Evolutionary conservation across 2,329 filamentous ascomycete species (phyloP), one percentile per base, ranked within the genome.

Genomic region (Curvularia sp.): DNA sequence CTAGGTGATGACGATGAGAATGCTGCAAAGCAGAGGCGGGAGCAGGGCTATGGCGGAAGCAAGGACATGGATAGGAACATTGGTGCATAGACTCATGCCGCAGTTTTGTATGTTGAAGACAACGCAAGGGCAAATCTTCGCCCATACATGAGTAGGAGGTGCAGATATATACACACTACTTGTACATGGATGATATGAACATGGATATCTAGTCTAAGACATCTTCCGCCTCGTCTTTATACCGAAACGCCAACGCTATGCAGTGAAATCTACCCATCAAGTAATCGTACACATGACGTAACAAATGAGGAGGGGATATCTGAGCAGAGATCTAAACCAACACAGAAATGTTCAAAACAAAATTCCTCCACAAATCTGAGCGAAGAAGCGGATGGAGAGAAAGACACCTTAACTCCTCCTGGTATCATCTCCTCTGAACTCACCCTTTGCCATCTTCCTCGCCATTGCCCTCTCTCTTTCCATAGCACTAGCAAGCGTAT

Each of bases 11-110:
- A 74, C 58, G 74, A 78, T 59, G 65, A 55, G 18, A 73, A 75
- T 46, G 60, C 74, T 51, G 78, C 70, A 59, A 76, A 79, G 66
- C 75, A 75, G 70, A 80, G 84, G 71, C 78, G 78, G 68, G 77
- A 78, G 70, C 82, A 85, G 72, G 83, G 83, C 31, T 86, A 86
- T 77, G 84, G 83, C 18, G 79, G 77, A 31, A 60, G 57, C 22
- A 70, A 65, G 77, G 85, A 77, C 78, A 82, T 76, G 81, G 77
- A 74, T 57, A 60, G 68, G 57, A 69, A 69, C 47, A 78, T 88
- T 75, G 85, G 86, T 35, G 86, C 80, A 26, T 65, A 55, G 41
- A 46, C 24, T 15, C 9, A 26, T 10, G 26, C 7, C 12, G n/a
- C 44, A 31, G 26, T 12, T 12, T n/a, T 20, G 15, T 12, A 22